Conservation (phyloP, 768 basidiomycete genomes). For the Termitomyces sp. region DNA sequence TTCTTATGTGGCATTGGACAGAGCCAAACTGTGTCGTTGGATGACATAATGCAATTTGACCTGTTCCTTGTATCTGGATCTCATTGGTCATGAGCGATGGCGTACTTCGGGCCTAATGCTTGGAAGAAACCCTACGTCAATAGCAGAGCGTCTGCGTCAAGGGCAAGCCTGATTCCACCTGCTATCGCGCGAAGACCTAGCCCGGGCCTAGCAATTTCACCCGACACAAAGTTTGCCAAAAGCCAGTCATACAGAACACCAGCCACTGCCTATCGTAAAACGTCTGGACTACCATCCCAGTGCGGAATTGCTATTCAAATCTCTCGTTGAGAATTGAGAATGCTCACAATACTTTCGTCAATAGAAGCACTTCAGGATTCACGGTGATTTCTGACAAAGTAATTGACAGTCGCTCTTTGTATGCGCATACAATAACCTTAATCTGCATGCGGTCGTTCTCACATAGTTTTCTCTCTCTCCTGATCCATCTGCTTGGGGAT, state of each 20-base stretch:
- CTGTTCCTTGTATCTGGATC: neutral
- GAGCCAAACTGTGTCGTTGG: neutral
- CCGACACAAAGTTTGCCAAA: slow-evolving; percentile 35
- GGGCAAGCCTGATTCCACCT: slow-evolving; percentile 43
- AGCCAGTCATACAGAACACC: neutral
- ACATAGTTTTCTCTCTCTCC: slow-evolving; percentile 66
- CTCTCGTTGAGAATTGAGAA: neutral
- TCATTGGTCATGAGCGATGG: slow-evolving; percentile 15
- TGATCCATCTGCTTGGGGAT: slow-evolving; percentile 69
- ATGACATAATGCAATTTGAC: neutral
- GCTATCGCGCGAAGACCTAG: slow-evolving; percentile 16
- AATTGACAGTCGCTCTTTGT: slow-evolving; percentile 2
- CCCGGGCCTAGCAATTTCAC: slow-evolving; percentile 18
- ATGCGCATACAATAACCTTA: neutral
- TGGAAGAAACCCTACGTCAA: slow-evolving; percentile 36
- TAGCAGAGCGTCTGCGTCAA: slow-evolving; percentile 39
- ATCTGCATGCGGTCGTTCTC: neutral
- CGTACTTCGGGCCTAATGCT: slow-evolving; percentile 28
- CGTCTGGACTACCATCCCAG: neutral
- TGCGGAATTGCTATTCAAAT: neutral
- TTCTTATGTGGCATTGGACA: neutral
- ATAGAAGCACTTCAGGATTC: slow-evolving; percentile 4
- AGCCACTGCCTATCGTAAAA: slow-evolving; percentile 3
- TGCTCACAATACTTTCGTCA: neutral
- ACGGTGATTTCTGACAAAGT: slow-evolving; percentile 60